These are phyloP conservation scores for Coniosporium apollinis DNA, from an alignment of 495 filamentous ascomycete species.

Conservation along the genomic window DNA sequence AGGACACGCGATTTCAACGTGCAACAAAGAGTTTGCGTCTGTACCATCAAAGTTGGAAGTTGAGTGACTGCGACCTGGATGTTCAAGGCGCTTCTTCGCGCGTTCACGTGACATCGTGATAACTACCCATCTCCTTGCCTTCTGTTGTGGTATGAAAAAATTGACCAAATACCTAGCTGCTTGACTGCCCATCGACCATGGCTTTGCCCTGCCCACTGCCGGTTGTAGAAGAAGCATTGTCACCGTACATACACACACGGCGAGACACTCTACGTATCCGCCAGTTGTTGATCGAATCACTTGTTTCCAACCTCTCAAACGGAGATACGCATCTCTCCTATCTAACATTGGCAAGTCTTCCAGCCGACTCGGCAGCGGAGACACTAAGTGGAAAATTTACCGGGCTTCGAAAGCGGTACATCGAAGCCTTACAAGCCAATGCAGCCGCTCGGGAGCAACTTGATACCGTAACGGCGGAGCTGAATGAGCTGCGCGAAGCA, in stretches of 20 bases:
- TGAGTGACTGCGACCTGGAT: no score
- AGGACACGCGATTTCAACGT: no score
- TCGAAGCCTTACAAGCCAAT: slow-evolving; percentile 14
- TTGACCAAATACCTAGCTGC: no score
- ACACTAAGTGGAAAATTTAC: slow-evolving; percentile 5
- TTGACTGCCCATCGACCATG: no score
- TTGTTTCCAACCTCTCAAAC: slow-evolving; percentile 6
- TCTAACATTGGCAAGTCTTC: slow-evolving; percentile 3
- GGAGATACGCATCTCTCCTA: slow-evolving; percentile 1
- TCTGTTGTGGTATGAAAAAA: no score
- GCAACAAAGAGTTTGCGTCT: no score
- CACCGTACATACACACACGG: slow-evolving; percentile 16
- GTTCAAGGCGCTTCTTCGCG: no score
- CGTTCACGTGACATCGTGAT: no score
- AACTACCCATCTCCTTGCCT: no score
- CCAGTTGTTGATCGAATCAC: slow-evolving; percentile 8
- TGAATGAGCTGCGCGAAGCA: slow-evolving; percentile 3
- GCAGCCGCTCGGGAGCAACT: slow-evolving; percentile 10
- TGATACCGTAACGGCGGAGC: slow-evolving; percentile 9
- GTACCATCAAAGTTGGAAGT: no score
- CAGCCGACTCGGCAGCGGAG: neutral
- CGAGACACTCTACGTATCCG: slow-evolving; percentile 15
- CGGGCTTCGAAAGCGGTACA: slow-evolving; percentile 10
- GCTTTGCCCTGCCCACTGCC: slow-evolving; percentile 16
- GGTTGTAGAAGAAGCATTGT: slow-evolving; percentile 13